Evolutionary conservation across 768 basidiomycete genomes (phyloP).

Genomic region (Trametes maxima): DNA sequence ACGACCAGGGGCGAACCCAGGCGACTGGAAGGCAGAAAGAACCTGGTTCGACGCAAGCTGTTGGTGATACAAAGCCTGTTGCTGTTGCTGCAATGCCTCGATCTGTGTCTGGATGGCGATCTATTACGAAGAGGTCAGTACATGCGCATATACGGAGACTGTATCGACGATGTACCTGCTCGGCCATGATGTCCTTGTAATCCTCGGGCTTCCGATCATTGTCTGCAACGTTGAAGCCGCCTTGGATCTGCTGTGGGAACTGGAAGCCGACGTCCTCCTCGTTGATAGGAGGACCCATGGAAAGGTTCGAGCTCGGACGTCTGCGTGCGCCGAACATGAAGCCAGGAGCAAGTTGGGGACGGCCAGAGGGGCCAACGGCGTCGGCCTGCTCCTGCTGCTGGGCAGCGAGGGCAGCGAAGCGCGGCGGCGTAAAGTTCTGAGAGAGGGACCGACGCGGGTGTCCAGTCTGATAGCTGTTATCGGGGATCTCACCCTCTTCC

Average conservation of each 20-base stretch:
- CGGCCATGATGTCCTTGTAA: conserved; percentile 87
- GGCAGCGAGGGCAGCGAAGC: conserved; percentile 79
- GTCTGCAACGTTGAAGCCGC: conserved; percentile 34
- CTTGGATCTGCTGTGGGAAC: conserved; percentile 67
- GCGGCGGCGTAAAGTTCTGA: conserved; percentile 85
- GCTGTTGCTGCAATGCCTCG: conserved; percentile 87
- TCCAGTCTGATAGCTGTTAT: conserved; percentile 52
- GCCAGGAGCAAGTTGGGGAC: conserved; percentile 87
- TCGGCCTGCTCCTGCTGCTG: conserved; percentile 67
- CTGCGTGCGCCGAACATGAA: conserved; percentile 84
- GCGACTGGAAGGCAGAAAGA: conserved; percentile 70
- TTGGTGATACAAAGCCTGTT: conserved; percentile 87
- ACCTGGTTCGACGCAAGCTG: conserved; percentile 89
- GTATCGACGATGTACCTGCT: conserved; percentile 65
- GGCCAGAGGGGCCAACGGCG: conserved; percentile 67
- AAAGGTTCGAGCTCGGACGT: conserved; percentile 48
- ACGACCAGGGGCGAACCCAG: conserved; percentile 69
- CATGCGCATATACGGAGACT: neutral
- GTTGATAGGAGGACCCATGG: conserved; percentile 67
- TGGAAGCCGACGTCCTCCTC: conserved; percentile 84
- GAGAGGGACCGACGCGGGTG: conserved; percentile 77
- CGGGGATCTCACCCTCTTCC: conserved; percentile 82
- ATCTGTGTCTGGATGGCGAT: conserved; percentile 91
- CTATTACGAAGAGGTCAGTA: conserved; percentile 38
- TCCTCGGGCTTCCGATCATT: conserved; percentile 26